A percentile compares a stretch with the other conserved stretches of the same genome.
Conservation (phyloP, 441 rosid species). For the Croton laevigatus region DNA sequence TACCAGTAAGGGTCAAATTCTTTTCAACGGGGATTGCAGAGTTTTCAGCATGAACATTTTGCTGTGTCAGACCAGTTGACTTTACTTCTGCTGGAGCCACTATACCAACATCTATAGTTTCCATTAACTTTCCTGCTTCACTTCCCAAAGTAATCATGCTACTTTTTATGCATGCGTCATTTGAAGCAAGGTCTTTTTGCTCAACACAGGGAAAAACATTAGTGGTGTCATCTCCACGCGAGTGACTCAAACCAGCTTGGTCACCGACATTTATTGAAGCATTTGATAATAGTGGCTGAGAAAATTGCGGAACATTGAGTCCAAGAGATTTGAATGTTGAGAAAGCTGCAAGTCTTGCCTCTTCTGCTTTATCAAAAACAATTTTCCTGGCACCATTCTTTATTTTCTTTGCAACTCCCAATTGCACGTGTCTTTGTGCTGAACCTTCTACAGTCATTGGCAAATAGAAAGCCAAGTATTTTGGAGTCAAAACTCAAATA, state of each 20-base stretch:
- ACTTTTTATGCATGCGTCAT: constrained; percentile 32
- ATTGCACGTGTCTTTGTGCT: constrained; percentile 72
- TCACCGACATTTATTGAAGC: constrained; percentile 33
- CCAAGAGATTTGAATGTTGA: constrained; percentile 93
- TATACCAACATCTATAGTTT: constrained; percentile 33
- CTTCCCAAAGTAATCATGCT: constrained; percentile 32
- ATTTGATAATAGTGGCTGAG: constrained; percentile 45
- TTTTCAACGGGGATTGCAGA: constrained; percentile 30
- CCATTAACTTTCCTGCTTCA: constrained; percentile 34
- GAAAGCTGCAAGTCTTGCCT: constrained; percentile 90
- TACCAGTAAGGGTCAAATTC: constrained; percentile 27
- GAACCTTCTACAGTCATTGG: constrained; percentile 45
- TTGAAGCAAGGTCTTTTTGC: constrained; percentile 33
- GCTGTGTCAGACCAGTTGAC: constrained; percentile 22
- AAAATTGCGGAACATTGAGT: constrained; percentile 58
- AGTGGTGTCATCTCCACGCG: constrained; percentile 31
- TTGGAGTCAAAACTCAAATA: constrained; percentile 2
- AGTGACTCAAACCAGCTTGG: constrained; percentile 31
- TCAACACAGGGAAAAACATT: constrained; percentile 28
- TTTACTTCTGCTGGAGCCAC: constrained; percentile 39
- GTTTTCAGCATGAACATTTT: constrained; percentile 26
- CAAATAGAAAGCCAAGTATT: constrained; percentile 17
- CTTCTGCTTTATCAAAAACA: constrained; percentile 98
- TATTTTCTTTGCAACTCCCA: constrained; percentile 94
- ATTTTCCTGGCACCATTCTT: constrained; percentile 94